These are phyloP conservation scores for Penicillium glabrum DNA, from an alignment of 2,329 filamentous ascomycete species.

Conservation along the genomic window DNA sequence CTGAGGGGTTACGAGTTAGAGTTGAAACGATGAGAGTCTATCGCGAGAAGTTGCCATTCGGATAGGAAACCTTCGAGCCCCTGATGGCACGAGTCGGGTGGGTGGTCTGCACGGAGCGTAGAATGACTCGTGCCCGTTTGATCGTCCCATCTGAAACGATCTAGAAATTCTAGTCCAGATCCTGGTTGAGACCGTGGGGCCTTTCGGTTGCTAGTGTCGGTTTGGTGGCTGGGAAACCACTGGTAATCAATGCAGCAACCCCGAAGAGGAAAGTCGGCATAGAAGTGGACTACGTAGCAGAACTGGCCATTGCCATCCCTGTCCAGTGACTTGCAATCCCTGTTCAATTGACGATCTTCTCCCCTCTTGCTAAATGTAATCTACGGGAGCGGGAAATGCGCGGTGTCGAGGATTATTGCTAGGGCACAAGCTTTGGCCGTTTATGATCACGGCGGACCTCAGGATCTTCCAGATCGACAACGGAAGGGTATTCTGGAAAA, in stretches of 20 bases:
- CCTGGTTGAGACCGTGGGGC: conserved; percentile 11
- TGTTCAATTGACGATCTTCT: conserved; percentile 5
- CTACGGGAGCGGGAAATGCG: not conserved
- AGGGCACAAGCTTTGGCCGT: not conserved
- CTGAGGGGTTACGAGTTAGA: not conserved
- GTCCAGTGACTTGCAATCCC: not conserved
- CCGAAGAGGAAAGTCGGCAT: conserved; percentile 4
- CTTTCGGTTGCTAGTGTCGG: not conserved
- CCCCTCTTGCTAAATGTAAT: not conserved
- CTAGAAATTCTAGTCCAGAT: conserved; percentile 25
- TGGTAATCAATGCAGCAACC: conserved; percentile 7
- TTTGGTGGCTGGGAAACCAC: conserved; percentile 1
- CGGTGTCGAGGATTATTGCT: not conserved
- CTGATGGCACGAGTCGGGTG: conserved; percentile 1
- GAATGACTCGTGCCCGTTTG: conserved; percentile 24
- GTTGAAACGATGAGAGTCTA: conserved; percentile 11
- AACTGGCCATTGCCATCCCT: not conserved
- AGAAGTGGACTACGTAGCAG: not conserved
- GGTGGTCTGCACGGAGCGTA: conserved; percentile 15
- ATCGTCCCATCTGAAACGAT: conserved; percentile 36
- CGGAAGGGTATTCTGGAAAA: not conserved
- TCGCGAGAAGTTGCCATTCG: conserved; percentile 13
- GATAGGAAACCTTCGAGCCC: not conserved
- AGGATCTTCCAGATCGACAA: conserved; percentile 3
- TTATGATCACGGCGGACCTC: not conserved